A percentile compares a stretch with the other conserved stretches of the same genome.
Conservation (phyloP, 257 asterid genomes). For the Linderniella brevidens region DNA sequence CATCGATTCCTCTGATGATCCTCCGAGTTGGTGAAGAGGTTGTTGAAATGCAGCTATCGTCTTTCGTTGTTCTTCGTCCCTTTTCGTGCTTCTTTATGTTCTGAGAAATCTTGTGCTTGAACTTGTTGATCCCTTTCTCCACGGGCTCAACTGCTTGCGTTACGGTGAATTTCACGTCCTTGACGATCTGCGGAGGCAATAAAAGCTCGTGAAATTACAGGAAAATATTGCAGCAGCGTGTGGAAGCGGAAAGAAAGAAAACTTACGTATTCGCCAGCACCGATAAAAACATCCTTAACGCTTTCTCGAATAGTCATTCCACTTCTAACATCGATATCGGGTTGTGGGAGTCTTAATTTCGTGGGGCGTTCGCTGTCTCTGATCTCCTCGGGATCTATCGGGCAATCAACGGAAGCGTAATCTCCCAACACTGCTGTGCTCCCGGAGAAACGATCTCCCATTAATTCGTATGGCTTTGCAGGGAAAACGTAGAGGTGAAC, state of each 20-base stretch:
- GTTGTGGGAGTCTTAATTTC: conserved; percentile 81
- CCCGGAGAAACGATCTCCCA: conserved; percentile 80
- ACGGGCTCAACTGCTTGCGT: conserved; percentile 91
- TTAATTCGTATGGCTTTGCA: conserved; percentile 87
- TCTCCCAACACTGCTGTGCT: conserved; percentile 88
- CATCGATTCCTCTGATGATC: conserved; percentile 80
- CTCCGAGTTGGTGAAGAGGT: conserved; percentile 33
- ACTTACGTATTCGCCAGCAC: conserved; percentile 91
- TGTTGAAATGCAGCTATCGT: conserved; percentile 49
- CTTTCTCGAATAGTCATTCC: conserved; percentile 88
- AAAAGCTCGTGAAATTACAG: neutral
- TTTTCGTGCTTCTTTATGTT: conserved; percentile 66
- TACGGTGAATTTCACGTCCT: conserved; percentile 80
- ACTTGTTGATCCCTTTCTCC: conserved; percentile 77
- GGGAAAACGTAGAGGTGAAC: conserved; percentile 96
- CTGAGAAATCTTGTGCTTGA: conserved; percentile 69
- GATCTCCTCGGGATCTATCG: conserved; percentile 89
- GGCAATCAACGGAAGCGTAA: conserved; percentile 86
- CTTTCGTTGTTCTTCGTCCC: conserved; percentile 55
- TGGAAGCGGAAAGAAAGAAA: conserved; percentile 7
- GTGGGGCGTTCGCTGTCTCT: conserved; percentile 96
- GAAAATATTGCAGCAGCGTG: neutral
- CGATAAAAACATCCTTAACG: conserved; percentile 68
- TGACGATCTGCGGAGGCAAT: conserved; percentile 51
- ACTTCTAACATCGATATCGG: conserved; percentile 36